Percentiles rank a stretch among this genome's conserved stretches.
Conservation (phyloP, 192 early-diverging fungal species). For the Podochytrium sp. region DNA sequence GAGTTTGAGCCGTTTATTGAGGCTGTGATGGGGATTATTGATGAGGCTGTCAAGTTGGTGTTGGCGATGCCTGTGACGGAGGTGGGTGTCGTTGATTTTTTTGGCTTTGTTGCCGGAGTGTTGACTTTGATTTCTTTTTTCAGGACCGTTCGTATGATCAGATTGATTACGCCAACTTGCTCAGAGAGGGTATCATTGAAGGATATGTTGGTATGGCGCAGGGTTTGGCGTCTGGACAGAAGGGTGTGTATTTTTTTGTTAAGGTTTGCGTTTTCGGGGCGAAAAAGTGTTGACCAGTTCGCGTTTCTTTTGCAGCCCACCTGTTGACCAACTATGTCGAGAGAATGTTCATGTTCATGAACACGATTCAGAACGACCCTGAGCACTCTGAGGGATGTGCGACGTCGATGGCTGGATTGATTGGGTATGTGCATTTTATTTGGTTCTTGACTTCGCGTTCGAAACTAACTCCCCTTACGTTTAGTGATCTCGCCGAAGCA, state of each 20-base stretch:
- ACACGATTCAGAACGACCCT: constrained; percentile 63
- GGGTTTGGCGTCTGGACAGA: constrained; percentile 80
- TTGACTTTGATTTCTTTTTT: not conserved
- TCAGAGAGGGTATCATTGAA: constrained; percentile 90
- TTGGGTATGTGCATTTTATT: constrained; percentile 62
- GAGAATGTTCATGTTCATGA: constrained; percentile 81
- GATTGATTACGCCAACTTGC: constrained; percentile 79
- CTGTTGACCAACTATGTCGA: constrained; percentile 65
- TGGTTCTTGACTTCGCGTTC: not conserved
- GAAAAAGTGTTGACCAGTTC: constrained; percentile 31
- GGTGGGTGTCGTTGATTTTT: constrained; percentile 1
- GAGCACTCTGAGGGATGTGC: constrained; percentile 70
- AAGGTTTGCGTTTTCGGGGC: not conserved
- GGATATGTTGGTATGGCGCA: constrained; percentile 96
- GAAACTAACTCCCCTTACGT: constrained; percentile 11
- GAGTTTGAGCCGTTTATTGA: constrained; percentile 82
- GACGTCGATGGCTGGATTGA: constrained; percentile 80
- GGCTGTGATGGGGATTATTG: constrained; percentile 84
- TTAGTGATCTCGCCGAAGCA: constrained; percentile 89
- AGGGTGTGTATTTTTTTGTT: constrained; percentile 49
- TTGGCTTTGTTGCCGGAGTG: not conserved
- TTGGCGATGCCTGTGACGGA: not conserved
- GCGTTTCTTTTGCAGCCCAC: constrained; percentile 51
- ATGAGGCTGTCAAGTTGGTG: constrained; percentile 58
- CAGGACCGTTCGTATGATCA: constrained; percentile 26